These are phyloP conservation scores for Periconia sp. DNA, from an alignment of 2,329 filamentous ascomycete species.

Conservation along the genomic window DNA sequence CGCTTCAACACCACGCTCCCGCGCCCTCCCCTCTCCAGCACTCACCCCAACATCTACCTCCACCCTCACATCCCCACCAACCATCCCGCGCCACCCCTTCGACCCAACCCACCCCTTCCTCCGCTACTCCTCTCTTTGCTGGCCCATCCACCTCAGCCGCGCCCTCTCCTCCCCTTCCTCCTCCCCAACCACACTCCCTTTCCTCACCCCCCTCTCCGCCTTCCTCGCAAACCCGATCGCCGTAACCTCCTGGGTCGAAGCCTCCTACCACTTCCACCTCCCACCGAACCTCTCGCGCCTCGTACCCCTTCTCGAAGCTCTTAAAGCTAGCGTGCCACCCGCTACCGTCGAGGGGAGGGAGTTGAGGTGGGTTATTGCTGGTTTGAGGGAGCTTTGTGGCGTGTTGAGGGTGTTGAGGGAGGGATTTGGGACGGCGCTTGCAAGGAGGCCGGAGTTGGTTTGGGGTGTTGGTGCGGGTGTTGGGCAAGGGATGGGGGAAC, in stretches of 20 bases:
- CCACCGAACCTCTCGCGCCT: conserved; percentile 34
- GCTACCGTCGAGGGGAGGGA: conserved; percentile 27
- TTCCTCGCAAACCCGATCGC: conserved; percentile 30
- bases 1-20: conserved; percentile 2
- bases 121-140: conserved; percentile 33
- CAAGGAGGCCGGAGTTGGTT: conserved; percentile 29
- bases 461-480: conserved; percentile 25
- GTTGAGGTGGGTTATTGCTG: conserved; percentile 23
- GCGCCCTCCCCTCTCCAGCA: background rate
- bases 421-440: conserved; percentile 20
- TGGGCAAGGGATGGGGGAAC: background rate
- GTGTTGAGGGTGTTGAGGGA: conserved; percentile 24
- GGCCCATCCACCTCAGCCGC: conserved; percentile 35
- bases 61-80: conserved; percentile 1
- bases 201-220: conserved; percentile 23
- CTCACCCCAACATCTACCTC: conserved; percentile 6
- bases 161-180: conserved; percentile 13
- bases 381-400: conserved; percentile 25
- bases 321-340: conserved; percentile 23
- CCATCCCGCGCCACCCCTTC: conserved; percentile 8
- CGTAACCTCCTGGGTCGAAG: conserved; percentile 35
- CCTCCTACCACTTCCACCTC: conserved; percentile 32
- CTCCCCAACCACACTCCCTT: conserved; percentile 11
- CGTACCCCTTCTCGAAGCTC: conserved; percentile 21
- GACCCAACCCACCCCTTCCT: conserved; percentile 32